These are phyloP conservation scores for Clohesyomyces aquaticus DNA, from an alignment of 495 filamentous ascomycete genomes.

Conservation along the genomic window DNA sequence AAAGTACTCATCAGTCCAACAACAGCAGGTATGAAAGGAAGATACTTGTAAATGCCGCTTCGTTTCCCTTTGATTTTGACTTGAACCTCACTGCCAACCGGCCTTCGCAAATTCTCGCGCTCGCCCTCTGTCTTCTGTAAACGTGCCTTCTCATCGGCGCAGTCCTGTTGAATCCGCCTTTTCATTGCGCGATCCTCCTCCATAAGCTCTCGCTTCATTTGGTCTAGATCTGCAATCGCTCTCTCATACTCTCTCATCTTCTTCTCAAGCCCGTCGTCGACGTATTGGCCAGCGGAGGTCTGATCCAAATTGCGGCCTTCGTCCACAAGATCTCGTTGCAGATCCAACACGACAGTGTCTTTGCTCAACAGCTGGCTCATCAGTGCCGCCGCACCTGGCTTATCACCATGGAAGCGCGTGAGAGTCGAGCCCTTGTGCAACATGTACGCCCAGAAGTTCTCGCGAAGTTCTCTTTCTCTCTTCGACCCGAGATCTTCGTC, in stretches of 20 bases:
- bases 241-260: constrained; percentile 28
- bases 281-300: constrained; percentile 39
- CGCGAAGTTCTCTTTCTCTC: constrained; percentile 42
- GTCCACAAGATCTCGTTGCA: constrained; percentile 45
- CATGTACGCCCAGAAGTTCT: constrained; percentile 48
- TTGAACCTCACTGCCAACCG: constrained; percentile 31
- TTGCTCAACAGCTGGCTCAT: constrained; percentile 42
- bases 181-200: constrained; percentile 37
- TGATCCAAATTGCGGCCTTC: constrained; percentile 38
- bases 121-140: constrained; percentile 23
- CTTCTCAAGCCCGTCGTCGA: constrained; percentile 31
- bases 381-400: constrained; percentile 39
- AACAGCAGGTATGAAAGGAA: no score
- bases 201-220: constrained; percentile 28
- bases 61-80: constrained; percentile 37
- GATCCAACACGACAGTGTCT: constrained; percentile 37
- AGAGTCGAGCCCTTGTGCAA: constrained; percentile 36
- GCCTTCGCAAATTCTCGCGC: constrained; percentile 12
- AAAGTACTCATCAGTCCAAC: no score
- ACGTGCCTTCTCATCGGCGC: constrained; percentile 30
- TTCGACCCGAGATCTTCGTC: constrained; percentile 21
- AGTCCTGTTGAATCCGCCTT: constrained; percentile 34
- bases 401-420: constrained; percentile 40
- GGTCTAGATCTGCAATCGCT: constrained; percentile 32
- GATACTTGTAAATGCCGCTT: no score